Evolutionary conservation across 352 stramenopile species (phyloP).

Genomic region (Blastocystis hominis): DNA sequence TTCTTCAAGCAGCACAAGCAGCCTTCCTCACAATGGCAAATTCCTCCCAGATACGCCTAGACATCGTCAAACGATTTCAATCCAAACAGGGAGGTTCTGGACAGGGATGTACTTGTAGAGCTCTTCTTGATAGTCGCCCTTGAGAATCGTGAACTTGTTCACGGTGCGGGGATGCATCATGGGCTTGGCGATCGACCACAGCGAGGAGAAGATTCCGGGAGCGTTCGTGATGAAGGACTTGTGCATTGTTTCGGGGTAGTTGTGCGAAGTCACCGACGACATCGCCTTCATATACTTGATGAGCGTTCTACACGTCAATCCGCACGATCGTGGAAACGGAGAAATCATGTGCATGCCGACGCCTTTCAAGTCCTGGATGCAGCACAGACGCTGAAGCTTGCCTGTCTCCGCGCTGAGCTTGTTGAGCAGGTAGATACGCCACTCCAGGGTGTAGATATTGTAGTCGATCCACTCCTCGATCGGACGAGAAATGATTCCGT

Average conservation of each 20-base stretch:
- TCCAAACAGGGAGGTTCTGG: not conserved
- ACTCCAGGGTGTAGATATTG: slow-evolving; percentile 57
- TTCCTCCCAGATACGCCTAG: slow-evolving; percentile 10
- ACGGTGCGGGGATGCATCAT: slow-evolving; percentile 45
- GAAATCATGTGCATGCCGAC: slow-evolving; percentile 52
- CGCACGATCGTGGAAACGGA: not conserved
- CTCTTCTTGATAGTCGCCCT: slow-evolving; percentile 49
- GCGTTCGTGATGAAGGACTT: slow-evolving; percentile 47
- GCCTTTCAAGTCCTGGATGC: slow-evolving; percentile 51
- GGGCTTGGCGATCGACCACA: slow-evolving; percentile 48
- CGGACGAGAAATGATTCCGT: slow-evolving; percentile 14
- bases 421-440: slow-evolving; percentile 49
- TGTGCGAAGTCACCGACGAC: slow-evolving; percentile 30
- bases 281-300: slow-evolving; percentile 54
- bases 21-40: not conserved
- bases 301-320: not conserved
- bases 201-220: slow-evolving; percentile 28
- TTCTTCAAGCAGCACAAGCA: slow-evolving; percentile 12
- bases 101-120: slow-evolving; percentile 41
- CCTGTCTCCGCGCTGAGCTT: slow-evolving; percentile 38
- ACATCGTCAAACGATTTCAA: not conserved
- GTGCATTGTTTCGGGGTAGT: slow-evolving; percentile 58
- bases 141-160: slow-evolving; percentile 49
- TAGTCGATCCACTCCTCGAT: slow-evolving; percentile 43
- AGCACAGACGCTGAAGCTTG: not conserved